Percentiles rank a stretch among this genome's conserved stretches.
These are phyloP conservation scores for Durio zibethinus DNA, from an alignment of 345 rosid genomes.

Conservation along the genomic window DNA sequence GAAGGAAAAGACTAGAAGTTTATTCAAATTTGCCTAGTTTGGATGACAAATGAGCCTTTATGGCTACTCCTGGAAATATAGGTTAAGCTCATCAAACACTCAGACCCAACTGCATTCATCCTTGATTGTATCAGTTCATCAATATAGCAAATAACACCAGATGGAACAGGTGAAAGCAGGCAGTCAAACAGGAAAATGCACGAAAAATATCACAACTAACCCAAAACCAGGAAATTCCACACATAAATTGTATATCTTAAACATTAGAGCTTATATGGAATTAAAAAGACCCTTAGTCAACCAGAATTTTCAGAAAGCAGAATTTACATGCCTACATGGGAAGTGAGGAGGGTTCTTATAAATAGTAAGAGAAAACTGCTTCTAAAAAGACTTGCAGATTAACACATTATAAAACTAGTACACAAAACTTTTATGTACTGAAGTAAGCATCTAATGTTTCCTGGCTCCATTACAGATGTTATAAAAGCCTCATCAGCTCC, in stretches of 20 bases:
- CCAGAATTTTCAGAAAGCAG: neutral
- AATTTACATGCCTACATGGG: neutral
- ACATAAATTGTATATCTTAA: neutral
- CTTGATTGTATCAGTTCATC: neutral
- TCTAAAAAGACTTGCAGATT: neutral
- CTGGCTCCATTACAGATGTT: neutral
- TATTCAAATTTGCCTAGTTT: neutral
- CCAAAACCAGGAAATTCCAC: neutral
- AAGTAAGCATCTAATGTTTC: neutral
- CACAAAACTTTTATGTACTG: neutral
- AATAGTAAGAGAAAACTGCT: slow-evolving; percentile 1
- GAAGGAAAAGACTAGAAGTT: neutral
- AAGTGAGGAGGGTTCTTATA: neutral
- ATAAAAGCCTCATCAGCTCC: neutral
- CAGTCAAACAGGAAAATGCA: neutral
- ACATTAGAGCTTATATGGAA: neutral
- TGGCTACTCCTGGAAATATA: neutral
- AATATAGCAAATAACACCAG: neutral
- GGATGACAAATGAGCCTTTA: no score
- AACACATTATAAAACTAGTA: neutral
- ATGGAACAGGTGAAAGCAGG: neutral
- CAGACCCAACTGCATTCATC: neutral
- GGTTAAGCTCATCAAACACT: neutral
- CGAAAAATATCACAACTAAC: neutral
- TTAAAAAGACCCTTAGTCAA: neutral